Conservation (phyloP, 208 protist species). For the Acanthamoeba lenticulata region DNA sequence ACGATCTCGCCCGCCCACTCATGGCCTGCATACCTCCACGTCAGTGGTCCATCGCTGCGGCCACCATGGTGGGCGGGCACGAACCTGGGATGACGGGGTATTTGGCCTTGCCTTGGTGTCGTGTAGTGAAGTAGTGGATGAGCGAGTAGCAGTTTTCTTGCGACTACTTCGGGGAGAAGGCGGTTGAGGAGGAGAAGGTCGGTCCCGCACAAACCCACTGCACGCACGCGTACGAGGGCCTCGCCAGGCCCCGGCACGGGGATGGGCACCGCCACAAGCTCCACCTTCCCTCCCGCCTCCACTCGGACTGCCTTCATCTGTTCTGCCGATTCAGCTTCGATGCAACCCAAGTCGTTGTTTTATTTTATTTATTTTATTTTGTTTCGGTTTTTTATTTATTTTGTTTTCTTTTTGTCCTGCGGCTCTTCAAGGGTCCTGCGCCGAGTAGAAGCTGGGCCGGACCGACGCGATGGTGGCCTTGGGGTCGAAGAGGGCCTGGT, state of each 20-base stretch:
- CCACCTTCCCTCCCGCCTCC: neutral
- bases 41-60: no score
- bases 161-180: no score
- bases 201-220: neutral
- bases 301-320: neutral
- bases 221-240: neutral
- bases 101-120: neutral
- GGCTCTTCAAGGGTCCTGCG: neutral
- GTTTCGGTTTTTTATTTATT: no score
- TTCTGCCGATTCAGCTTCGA: no score
- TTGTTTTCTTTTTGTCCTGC: no score
- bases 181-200: no score
- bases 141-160: neutral
- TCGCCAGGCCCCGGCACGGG: neutral
- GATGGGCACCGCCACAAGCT: neutral
- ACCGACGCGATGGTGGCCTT: neutral
- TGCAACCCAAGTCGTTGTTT: no score
- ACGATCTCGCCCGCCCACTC: neutral
- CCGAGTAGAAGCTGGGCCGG: neutral
- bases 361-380: no score
- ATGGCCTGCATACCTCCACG: no score
- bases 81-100: neutral
- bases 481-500: constrained; percentile 50
- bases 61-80: neutral
- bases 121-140: neutral